Evolutionary conservation across 176 grass and related monocot species (phyloP).

Genomic region (Triticum dicoccoides): DNA sequence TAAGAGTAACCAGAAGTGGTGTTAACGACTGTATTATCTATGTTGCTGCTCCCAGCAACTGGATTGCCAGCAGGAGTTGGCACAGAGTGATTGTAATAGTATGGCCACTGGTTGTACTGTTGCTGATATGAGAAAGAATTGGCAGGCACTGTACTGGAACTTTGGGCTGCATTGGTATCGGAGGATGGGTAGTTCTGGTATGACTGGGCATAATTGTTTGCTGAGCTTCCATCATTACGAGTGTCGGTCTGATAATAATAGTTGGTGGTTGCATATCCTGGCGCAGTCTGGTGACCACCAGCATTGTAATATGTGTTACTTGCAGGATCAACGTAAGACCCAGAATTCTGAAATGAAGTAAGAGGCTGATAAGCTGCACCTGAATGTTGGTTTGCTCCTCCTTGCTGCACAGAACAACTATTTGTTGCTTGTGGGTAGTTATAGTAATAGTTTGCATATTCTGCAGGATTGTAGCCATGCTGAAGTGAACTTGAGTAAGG

Average conservation of each 20-base stretch:
- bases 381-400: conserved; percentile 86
- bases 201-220: conserved; percentile 40
- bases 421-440: conserved; percentile 52
- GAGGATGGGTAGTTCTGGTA: conserved; percentile 63
- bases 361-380: conserved; percentile 99
- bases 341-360: conserved; percentile 99
- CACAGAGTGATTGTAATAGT: conserved; percentile 64
- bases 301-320: conserved; percentile 99
- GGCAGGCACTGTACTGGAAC: conserved; percentile 50
- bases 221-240: conserved; percentile 46
- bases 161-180: conserved; percentile 50
- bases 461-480: conserved; percentile 56
- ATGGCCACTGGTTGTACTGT: conserved; percentile 80
- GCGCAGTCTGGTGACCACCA: conserved; percentile 79
- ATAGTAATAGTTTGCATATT: conserved; percentile 71
- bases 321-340: conserved; percentile 78
- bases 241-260: conserved; percentile 75
- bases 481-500: conserved; percentile 59
- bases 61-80: conserved; percentile 46
- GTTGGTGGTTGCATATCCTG: conserved; percentile 72
- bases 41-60: conserved; percentile 41
- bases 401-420: conserved; percentile 66
- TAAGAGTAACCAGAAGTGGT: conserved; percentile 63
- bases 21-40: conserved; percentile 32
- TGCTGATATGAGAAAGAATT: conserved; percentile 75